Conservation (phyloP, 2,329 filamentous ascomycete species). For the Helicocarpus griseus region DNA sequence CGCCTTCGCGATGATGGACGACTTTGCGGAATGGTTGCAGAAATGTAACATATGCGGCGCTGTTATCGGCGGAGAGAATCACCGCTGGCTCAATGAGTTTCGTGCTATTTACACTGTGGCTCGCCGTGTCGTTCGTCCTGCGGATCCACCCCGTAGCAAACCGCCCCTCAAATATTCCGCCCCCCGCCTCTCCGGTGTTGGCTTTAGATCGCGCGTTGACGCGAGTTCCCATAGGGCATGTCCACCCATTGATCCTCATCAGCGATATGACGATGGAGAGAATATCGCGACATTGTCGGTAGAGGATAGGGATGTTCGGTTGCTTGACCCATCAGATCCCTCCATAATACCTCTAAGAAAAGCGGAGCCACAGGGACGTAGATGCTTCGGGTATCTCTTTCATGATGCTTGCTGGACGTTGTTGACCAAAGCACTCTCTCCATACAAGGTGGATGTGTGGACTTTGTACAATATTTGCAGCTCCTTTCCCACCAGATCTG, state of each 20-base stretch:
- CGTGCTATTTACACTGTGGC: background rate
- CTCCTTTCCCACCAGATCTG: background rate
- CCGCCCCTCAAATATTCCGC: background rate
- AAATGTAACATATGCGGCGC: slow-evolving; percentile 1
- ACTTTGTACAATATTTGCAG: background rate
- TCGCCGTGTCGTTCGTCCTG: no score
- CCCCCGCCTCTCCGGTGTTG: background rate
- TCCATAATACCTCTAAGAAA: no score
- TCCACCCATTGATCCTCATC: background rate
- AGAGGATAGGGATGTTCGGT: background rate
- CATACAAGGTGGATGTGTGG: background rate
- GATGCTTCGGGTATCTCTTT: background rate
- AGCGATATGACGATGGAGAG: background rate
- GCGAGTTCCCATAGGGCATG: background rate
- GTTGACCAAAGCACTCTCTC: background rate
- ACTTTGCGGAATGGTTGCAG: background rate
- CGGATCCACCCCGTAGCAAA: no score
- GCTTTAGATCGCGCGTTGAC: background rate
- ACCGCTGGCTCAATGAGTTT: slow-evolving; percentile 1
- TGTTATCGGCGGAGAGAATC: background rate
- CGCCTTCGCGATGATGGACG: no score
- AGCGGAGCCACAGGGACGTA: background rate
- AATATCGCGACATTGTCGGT: background rate
- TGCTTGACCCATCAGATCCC: background rate
- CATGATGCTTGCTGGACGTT: slow-evolving; percentile 1